Evolutionary conservation across 805 yeast genomes (phyloP), one percentile per base, ranked within the genome.

Genomic region (Wickerhamomyces hampshirensis): DNA sequence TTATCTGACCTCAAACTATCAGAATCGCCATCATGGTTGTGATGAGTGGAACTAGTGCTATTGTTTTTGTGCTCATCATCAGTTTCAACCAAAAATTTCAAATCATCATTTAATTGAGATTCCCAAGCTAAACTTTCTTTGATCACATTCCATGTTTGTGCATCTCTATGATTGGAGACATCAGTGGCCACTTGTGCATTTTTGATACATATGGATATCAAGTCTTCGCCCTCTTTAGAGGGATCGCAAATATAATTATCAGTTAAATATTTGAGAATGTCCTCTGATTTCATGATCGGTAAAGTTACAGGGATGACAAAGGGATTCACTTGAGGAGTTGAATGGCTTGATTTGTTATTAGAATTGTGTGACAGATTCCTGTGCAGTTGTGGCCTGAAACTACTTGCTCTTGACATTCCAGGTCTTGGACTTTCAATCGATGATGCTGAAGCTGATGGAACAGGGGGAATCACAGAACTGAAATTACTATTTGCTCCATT

Each of bases 131-230:
- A 56, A 19, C 77, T 61, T 23, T 71, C 72, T 11, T 73, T 71
- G 5, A 80, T 57, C 4, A 78, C 66, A 40, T 69, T 58, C 88
- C 88, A 81, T 1, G 76, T 68, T 49, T 77, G 84, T 36, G 79
- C 65, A 37, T 77, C 83, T 39, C 84, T 58, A 35, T 61, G 63
- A 33, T 66, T 57, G 13, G 67, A 65, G 1, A 68, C 81, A 31
- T 67, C 62, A 1, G 69, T 69, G 0, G 84, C 84, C 7, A 75
- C 62, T 13, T 65, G 59, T 0, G 85, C 72, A 50, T 83, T 83
- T 47, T 67, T 59, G 16, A 69, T 77, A 30, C 78, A 77, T 11
- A 65, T 51, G 12, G 78, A 59, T 18, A 65, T 61, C 49, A 75
- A 66, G 4, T 73, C 76, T 21, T 11, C 24, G 11, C 11, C 24